Evolutionary conservation across 2,329 filamentous ascomycete species (phyloP).

Genomic region (Fusarium sacchari): DNA sequence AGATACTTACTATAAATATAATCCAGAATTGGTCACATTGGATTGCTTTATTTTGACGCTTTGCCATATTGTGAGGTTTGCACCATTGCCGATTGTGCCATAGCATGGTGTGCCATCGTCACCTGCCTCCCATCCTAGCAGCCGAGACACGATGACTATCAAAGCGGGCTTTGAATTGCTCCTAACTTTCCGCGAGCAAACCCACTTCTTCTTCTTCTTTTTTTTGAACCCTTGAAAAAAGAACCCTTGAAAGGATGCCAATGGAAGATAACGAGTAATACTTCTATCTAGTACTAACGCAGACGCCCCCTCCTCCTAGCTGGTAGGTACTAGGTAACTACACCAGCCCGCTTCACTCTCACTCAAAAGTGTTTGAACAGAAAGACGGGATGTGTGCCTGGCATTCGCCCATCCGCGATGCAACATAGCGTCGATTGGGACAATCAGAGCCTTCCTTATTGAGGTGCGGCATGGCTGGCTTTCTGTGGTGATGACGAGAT

Average conservation of each 20-base stretch:
- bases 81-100: slow-evolving; percentile 12
- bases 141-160: slow-evolving; percentile 11
- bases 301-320: slow-evolving; percentile 14
- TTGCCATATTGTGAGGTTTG: not conserved
- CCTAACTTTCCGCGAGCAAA: slow-evolving; percentile 10
- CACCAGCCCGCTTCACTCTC: slow-evolving; percentile 12
- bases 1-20: not conserved
- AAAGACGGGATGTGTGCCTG: slow-evolving; percentile 41
- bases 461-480: slow-evolving; percentile 16
- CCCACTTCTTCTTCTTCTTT: slow-evolving; percentile 24
- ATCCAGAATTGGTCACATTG: not conserved
- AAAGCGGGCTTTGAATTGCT: not conserved
- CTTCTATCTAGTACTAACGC: not conserved
- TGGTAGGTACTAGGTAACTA: not conserved
- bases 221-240: slow-evolving; percentile 19
- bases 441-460: slow-evolving; percentile 19
- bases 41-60: not conserved
- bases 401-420: slow-evolving; percentile 37
- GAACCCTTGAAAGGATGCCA: not conserved
- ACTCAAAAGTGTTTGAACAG: not conserved
- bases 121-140: slow-evolving; percentile 30
- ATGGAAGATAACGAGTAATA: not conserved
- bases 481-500: slow-evolving; percentile 27
- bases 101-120: slow-evolving; percentile 23
- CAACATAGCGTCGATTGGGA: slow-evolving; percentile 39